phyloP scores from a whole-genome alignment of 2,329 filamentous ascomycete genomes.

The Penicillium janthinellum region DNA sequence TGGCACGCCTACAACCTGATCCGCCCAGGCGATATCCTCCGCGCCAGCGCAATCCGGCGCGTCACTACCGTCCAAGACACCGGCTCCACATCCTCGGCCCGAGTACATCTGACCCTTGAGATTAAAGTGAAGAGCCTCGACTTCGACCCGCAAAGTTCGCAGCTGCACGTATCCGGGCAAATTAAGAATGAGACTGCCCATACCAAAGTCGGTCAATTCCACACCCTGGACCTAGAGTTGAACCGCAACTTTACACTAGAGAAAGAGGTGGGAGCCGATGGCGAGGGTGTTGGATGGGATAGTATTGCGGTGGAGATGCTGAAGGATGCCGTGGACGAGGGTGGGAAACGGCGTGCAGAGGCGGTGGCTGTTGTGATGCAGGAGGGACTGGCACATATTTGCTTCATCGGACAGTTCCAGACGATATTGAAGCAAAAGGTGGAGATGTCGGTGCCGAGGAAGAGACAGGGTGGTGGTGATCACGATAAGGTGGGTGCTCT shows the following conservation, averaged over 20 bases:
- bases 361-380: conserved; percentile 93
- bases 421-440: conserved; percentile 53
- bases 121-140: conserved; percentile 68
- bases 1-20: conserved; percentile 78
- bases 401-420: conserved; percentile 53
- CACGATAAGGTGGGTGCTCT: conserved; percentile 48
- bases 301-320: conserved; percentile 79
- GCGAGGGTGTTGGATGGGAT: conserved; percentile 71
- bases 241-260: conserved; percentile 85
- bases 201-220: conserved; percentile 67
- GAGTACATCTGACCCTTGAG: conserved; percentile 65
- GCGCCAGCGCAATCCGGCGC: conserved; percentile 67
- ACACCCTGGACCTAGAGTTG: conserved; percentile 81
- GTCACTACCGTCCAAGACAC: conserved; percentile 62
- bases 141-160: conserved; percentile 68
- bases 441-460: conserved; percentile 51
- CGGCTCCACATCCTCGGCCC: conserved; percentile 63
- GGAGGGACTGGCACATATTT: conserved; percentile 62
- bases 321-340: conserved; percentile 72
- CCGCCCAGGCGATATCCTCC: conserved; percentile 64
- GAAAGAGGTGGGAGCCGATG: conserved; percentile 63
- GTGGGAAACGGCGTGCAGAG: conserved; percentile 71
- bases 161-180: conserved; percentile 68
- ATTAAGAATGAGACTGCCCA: conserved; percentile 68
- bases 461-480: conserved; percentile 50